These are phyloP conservation scores for Passalora sequoiae DNA, from an alignment of 2,329 filamentous ascomycete genomes.

Conservation along the genomic window DNA sequence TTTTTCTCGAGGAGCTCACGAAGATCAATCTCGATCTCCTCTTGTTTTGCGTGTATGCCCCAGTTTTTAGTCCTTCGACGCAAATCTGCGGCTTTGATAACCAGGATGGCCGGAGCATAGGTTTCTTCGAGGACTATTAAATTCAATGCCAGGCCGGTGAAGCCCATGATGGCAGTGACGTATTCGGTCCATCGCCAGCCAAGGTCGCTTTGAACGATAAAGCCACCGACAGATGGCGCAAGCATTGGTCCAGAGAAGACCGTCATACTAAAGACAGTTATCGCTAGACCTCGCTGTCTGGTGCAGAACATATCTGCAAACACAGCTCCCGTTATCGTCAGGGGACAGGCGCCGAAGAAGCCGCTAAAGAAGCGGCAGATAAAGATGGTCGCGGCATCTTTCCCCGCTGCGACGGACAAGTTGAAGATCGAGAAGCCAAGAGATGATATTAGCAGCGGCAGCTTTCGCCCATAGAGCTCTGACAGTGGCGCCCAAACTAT, in stretches of 20 bases:
- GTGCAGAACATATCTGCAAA: slow-evolving; percentile 38
- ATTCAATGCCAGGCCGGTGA: slow-evolving; percentile 44
- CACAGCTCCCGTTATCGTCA: slow-evolving; percentile 47
- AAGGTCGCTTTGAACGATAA: slow-evolving; percentile 31
- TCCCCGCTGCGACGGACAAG: slow-evolving; percentile 41
- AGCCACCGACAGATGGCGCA: slow-evolving; percentile 33
- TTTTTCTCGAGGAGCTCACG: slow-evolving; percentile 36
- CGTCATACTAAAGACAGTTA: slow-evolving; percentile 35
- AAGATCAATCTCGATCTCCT: slow-evolving; percentile 37
- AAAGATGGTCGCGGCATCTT: slow-evolving; percentile 37
- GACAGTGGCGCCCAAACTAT: slow-evolving; percentile 49
- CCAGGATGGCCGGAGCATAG: slow-evolving; percentile 54
- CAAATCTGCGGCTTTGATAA: slow-evolving; percentile 52
- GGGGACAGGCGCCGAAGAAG: slow-evolving; percentile 36
- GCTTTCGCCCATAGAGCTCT: slow-evolving; percentile 35
- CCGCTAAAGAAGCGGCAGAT: slow-evolving; percentile 37
- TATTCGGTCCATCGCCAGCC: slow-evolving; percentile 51
- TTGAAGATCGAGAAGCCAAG: slow-evolving; percentile 43
- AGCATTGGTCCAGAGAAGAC: slow-evolving; percentile 33
- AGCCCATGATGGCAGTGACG: slow-evolving; percentile 54
- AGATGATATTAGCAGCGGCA: slow-evolving; percentile 30
- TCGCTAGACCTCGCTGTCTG: slow-evolving; percentile 30
- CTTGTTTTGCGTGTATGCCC: slow-evolving; percentile 51
- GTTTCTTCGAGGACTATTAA: slow-evolving; percentile 54
- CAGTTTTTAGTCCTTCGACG: slow-evolving; percentile 54